phyloP scores from a whole-genome alignment of 1,284 basidiomycete species.

The Ganoderma sp. region DNA sequence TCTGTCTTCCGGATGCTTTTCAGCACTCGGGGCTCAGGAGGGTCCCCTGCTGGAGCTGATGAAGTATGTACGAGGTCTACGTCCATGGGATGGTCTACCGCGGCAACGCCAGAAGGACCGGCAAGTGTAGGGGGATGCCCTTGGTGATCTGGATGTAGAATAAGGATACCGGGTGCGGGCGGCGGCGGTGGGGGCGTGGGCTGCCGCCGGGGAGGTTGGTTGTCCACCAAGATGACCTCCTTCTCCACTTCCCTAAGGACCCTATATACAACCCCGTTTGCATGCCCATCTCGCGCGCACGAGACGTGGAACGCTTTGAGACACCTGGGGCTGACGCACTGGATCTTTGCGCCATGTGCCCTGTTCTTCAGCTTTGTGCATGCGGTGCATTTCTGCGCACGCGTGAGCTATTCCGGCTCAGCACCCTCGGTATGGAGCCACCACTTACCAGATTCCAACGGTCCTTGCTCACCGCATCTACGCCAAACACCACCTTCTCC shows the following conservation, averaged over 20 bases:
- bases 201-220: constrained; percentile 27
- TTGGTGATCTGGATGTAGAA: constrained; percentile 9
- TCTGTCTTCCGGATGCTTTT: constrained; percentile 73
- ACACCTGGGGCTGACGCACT: constrained; percentile 94
- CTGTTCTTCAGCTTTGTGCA: constrained; percentile 75
- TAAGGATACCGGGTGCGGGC: constrained; percentile 15
- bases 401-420: neutral
- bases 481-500: constrained; percentile 75
- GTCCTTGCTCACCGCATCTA: constrained; percentile 85
- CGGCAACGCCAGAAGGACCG: neutral
- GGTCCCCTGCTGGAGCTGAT: constrained; percentile 8
- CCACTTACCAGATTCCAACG: constrained; percentile 87
- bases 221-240: constrained; percentile 68
- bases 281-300: constrained; percentile 74
- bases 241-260: constrained; percentile 75
- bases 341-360: constrained; percentile 87
- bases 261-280: constrained; percentile 61
- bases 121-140: neutral
- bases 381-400: constrained; percentile 82
- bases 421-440: neutral
- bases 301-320: constrained; percentile 92
- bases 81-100: constrained; percentile 23
- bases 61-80: constrained; percentile 22
- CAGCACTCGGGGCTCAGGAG: constrained; percentile 53
- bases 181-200: constrained; percentile 12